Evolutionary conservation across 108 stramenopile species (phyloP).

Genomic region (Fistulifera pelliculosa): DNA sequence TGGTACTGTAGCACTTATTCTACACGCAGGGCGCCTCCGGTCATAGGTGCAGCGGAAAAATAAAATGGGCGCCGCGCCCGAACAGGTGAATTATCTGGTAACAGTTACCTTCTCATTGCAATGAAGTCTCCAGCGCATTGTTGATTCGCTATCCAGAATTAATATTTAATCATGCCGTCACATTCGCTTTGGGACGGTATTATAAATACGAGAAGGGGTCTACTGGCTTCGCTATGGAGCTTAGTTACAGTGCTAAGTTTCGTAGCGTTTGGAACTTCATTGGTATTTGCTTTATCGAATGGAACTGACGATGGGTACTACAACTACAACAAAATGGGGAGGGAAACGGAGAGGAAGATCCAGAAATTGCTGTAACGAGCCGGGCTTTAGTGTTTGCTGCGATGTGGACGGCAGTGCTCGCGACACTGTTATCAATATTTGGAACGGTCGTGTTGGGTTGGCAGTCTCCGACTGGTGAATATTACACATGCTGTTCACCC

Average conservation of each 20-base stretch:
- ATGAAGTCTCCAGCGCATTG: too few relatives aligned
- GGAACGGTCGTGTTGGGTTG: conserved; percentile 77
- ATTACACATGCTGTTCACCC: conserved; percentile 65
- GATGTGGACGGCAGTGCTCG: conserved; percentile 71
- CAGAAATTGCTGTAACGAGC: conserved; percentile 57
- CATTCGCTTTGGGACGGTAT: too few relatives aligned
- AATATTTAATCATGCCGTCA: too few relatives aligned
- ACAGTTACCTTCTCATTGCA: too few relatives aligned
- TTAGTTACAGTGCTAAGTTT: conserved; percentile 53
- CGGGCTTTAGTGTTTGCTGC: conserved; percentile 76
- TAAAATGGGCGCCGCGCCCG: too few relatives aligned
- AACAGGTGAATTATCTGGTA: too few relatives aligned
- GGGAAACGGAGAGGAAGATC: conserved; percentile 19
- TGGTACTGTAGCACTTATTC: too few relatives aligned
- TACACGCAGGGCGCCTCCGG: too few relatives aligned
- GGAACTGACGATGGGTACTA: conserved; percentile 15
- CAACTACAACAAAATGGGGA: conserved; percentile 20
- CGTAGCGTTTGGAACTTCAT: conserved; percentile 55
- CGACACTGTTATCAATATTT: conserved; percentile 54
- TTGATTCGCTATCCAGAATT: too few relatives aligned
- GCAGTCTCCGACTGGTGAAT: conserved; percentile 64
- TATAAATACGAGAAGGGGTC: conserved; percentile 19
- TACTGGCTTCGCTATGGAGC: conserved; percentile 72
- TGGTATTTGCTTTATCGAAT: conserved; percentile 47
- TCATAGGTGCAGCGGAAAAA: too few relatives aligned